A percentile compares a stretch with the other conserved stretches of the same genome.
Conservation (phyloP, 2,329 filamentous ascomycete species). For the Aspergillus awamori region DNA sequence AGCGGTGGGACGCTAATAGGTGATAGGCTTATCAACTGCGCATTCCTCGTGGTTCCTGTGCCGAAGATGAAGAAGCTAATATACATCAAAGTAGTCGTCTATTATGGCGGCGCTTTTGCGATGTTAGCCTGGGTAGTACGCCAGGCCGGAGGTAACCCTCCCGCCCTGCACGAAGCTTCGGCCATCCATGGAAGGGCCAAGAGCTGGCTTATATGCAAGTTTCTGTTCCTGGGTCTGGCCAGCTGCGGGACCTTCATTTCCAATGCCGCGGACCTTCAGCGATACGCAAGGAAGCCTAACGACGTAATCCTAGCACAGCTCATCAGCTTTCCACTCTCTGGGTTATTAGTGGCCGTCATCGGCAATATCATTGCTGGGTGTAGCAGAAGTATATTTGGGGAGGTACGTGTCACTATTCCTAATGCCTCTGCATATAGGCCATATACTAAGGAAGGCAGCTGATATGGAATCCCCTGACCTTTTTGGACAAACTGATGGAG, state of each 20-base stretch:
- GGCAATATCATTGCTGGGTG: conserved; percentile 45
- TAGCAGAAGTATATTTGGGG: conserved; percentile 35
- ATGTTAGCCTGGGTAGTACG: conserved; percentile 46
- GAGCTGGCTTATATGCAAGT: conserved; percentile 43
- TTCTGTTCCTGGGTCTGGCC: conserved; percentile 39
- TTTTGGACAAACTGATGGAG: conserved; percentile 41
- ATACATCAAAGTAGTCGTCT: conserved; percentile 43
- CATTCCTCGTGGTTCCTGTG: conserved; percentile 44
- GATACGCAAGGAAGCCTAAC: conserved; percentile 45
- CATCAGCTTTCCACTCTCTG: conserved; percentile 46
- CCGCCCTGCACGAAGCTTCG: conserved; percentile 30
- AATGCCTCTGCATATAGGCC: neutral
- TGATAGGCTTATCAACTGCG: conserved; percentile 39
- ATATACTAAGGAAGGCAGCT: conserved; percentile 20
- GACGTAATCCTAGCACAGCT: conserved; percentile 48
- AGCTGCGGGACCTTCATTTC: conserved; percentile 30
- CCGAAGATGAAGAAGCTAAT: conserved; percentile 42
- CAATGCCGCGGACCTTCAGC: conserved; percentile 50
- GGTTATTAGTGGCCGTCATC: conserved; percentile 43
- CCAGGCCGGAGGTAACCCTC: conserved; percentile 34
- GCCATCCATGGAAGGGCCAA: conserved; percentile 37
- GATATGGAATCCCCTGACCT: conserved; percentile 41
- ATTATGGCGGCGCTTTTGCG: conserved; percentile 41
- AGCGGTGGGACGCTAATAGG: neutral
- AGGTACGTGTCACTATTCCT: conserved; percentile 12